phyloP scores from a whole-genome alignment of 345 rosid genomes.

The Rhodomyrtus tomentosa region DNA sequence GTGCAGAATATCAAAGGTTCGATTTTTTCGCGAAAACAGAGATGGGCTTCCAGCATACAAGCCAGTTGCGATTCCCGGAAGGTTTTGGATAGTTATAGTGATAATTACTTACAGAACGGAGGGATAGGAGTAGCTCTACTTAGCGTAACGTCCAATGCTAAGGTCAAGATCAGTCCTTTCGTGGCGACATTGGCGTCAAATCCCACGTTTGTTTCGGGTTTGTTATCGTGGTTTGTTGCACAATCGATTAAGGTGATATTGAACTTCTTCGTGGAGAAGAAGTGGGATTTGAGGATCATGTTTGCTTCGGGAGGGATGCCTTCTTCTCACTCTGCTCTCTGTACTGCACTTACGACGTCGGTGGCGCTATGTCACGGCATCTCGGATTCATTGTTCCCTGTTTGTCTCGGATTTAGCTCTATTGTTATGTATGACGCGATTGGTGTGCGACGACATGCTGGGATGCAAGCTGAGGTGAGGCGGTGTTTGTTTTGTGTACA shows the following conservation, averaged over 20 bases:
- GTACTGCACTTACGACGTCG: constrained; percentile 87
- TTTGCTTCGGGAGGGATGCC: constrained; percentile 94
- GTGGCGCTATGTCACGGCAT: constrained; percentile 88
- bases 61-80: constrained; percentile 18
- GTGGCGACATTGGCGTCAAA: constrained; percentile 69
- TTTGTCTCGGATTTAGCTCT: constrained; percentile 85
- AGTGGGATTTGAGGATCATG: constrained; percentile 73
- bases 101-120: constrained; percentile 29
- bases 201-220: constrained; percentile 78
- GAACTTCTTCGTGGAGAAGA: constrained; percentile 80
- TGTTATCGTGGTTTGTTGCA: constrained; percentile 64
- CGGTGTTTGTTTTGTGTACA: neutral
- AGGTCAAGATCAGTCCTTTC: constrained; percentile 62
- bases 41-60: constrained; percentile 37
- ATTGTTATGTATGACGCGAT: constrained; percentile 96
- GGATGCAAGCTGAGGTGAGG: constrained; percentile 93
- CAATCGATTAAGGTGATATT: constrained; percentile 63
- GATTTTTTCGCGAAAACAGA: neutral
- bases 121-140: constrained; percentile 59
- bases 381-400: constrained; percentile 84
- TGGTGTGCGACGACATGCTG: constrained; percentile 94
- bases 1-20: neutral
- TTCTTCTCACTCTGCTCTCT: constrained; percentile 84
- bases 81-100: neutral
- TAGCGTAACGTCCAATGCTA: constrained; percentile 59